phyloP scores from a whole-genome alignment of 2,329 filamentous ascomycete species.

The Aspergillus oerlinghausenensis region DNA sequence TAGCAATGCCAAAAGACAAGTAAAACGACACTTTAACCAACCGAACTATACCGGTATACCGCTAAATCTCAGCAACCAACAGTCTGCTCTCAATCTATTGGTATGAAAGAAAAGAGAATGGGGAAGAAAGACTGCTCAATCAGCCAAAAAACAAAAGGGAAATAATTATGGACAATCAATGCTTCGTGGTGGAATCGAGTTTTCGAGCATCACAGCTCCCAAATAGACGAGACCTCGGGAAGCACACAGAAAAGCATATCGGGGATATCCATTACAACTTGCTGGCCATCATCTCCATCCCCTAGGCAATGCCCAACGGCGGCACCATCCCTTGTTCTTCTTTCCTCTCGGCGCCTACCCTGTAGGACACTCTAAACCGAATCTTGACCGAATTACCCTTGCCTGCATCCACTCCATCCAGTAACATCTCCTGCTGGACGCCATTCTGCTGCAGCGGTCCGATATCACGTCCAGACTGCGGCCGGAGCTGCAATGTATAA shows the following conservation, averaged over 20 bases:
- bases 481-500: slow-evolving; percentile 74
- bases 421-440: slow-evolving; percentile 73
- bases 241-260: not conserved
- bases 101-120: not conserved
- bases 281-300: not conserved
- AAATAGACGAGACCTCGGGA: not conserved
- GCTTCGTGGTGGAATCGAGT: not conserved
- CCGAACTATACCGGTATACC: not conserved
- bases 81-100: not conserved
- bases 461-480: slow-evolving; percentile 76
- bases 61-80: not conserved
- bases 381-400: slow-evolving; percentile 81
- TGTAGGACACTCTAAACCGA: slow-evolving; percentile 82
- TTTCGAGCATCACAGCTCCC: not conserved
- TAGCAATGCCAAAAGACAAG: not conserved
- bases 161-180: not conserved
- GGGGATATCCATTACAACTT: not conserved
- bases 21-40: not conserved
- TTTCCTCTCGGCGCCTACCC: slow-evolving; percentile 56
- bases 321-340: slow-evolving; percentile 83
- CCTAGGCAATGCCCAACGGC: slow-evolving; percentile 67
- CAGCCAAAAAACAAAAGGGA: not conserved
- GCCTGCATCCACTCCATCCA: slow-evolving; percentile 67
- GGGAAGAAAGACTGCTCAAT: not conserved
- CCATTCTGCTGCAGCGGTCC: slow-evolving; percentile 67